These are phyloP conservation scores for Neoboletus magnificus DNA, from an alignment of 768 basidiomycete genomes.

Conservation along the genomic window DNA sequence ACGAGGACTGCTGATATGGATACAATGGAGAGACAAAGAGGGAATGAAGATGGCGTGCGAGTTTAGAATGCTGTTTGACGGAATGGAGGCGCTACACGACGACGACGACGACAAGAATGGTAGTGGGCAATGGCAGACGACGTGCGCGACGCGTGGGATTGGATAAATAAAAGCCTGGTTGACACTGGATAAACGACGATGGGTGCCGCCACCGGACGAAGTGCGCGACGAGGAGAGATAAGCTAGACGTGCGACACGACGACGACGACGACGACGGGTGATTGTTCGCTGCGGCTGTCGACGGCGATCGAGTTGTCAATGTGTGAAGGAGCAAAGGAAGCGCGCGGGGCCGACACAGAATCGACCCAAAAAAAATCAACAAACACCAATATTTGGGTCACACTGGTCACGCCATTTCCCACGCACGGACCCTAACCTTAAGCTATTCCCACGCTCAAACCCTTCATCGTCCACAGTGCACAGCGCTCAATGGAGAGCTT, in stretches of 20 bases:
- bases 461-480: conserved; percentile 17
- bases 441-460: conserved; percentile 31
- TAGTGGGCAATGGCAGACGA: conserved; percentile 30
- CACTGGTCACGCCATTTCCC: conserved; percentile 32
- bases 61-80: conserved; percentile 30
- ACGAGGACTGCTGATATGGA: conserved; percentile 39
- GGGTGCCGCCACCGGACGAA: conserved; percentile 21
- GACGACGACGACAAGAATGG: conserved; percentile 22
- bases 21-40: conserved; percentile 37
- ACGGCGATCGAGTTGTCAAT: conserved; percentile 46
- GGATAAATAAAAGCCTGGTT: conserved; percentile 33
- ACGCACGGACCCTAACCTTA: conserved; percentile 48
- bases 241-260: conserved; percentile 36
- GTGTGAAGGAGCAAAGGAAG: conserved; percentile 44
- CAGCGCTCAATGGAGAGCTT: conserved; percentile 1
- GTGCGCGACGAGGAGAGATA: conserved; percentile 16
- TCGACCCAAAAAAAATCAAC: conserved; percentile 38
- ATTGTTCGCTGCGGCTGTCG: conserved; percentile 45
- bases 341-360: conserved; percentile 44
- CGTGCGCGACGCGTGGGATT: conserved; percentile 48
- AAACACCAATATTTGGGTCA: conserved; percentile 40
- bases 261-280: conserved; percentile 36
- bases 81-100: conserved; percentile 27
- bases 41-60: conserved; percentile 20
- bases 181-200: conserved; percentile 21